These are phyloP conservation scores for Hygrophoropsis aurantiaca DNA, from an alignment of 768 basidiomycete species.

Conservation along the genomic window DNA sequence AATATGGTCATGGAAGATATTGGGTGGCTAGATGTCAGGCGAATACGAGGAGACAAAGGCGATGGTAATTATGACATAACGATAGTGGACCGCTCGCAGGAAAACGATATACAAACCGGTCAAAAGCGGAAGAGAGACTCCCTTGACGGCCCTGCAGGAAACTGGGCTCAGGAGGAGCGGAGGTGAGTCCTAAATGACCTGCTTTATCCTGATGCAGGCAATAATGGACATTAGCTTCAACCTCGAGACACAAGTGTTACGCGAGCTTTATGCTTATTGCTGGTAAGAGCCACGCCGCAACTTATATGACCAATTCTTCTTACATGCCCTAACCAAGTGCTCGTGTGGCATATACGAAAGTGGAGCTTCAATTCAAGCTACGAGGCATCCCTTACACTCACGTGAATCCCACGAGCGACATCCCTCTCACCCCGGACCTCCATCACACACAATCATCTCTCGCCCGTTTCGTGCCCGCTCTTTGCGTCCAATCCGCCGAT, in stretches of 20 bases:
- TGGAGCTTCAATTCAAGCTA: constrained; percentile 84
- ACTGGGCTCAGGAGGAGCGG: constrained; percentile 17
- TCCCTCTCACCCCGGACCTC: constrained; percentile 44
- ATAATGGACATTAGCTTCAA: constrained; percentile 44
- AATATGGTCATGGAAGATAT: constrained; percentile 75
- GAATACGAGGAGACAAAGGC: constrained; percentile 54
- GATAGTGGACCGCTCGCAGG: constrained; percentile 15
- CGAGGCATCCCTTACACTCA: constrained; percentile 77
- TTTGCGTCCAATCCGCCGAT: constrained; percentile 80
- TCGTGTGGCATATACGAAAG: constrained; percentile 84
- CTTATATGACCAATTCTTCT: background rate
- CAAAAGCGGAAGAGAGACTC: constrained; percentile 31
- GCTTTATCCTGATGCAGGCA: constrained; percentile 2
- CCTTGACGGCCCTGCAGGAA: constrained; percentile 1
- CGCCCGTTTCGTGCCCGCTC: constrained; percentile 74
- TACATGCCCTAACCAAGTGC: constrained; percentile 50
- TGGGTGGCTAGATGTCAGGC: constrained; percentile 71
- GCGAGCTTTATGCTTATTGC: constrained; percentile 85
- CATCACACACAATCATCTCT: constrained; percentile 69
- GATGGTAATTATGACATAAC: constrained; percentile 10
- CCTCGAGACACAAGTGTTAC: constrained; percentile 68
- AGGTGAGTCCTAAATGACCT: constrained; percentile 19
- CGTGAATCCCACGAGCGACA: constrained; percentile 56
- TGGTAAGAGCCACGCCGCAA: constrained; percentile 49
- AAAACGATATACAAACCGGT: constrained; percentile 12